Conservation (phyloP, 2,329 filamentous ascomycete genomes). For the Beauveria medogensis region DNA sequence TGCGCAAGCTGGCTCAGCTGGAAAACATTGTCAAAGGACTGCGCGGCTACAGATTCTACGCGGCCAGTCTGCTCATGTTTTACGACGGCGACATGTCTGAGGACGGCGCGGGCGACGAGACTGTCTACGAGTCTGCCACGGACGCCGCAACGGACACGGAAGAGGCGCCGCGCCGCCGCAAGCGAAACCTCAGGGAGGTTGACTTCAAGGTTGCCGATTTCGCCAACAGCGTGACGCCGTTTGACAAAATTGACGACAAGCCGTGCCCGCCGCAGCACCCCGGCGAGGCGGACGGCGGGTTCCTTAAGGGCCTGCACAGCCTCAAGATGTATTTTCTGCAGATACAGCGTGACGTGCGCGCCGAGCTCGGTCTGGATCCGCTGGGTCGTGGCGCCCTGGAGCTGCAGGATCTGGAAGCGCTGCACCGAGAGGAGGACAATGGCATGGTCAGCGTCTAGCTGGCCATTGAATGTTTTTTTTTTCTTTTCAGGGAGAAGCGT, state of each 20-base stretch:
- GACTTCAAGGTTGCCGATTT: constrained; percentile 98
- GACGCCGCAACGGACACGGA: constrained; percentile 52
- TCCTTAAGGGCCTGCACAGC: constrained; percentile 74
- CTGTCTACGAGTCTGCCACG: constrained; percentile 48
- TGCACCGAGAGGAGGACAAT: constrained; percentile 24
- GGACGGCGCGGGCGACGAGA: constrained; percentile 39
- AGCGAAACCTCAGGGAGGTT: constrained; percentile 53
- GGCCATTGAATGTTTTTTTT: neutral
- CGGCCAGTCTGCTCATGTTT: constrained; percentile 86
- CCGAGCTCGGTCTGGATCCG: constrained; percentile 40
- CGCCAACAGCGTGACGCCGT: constrained; percentile 89
- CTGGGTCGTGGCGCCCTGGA: constrained; percentile 19
- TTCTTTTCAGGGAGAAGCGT: neutral
- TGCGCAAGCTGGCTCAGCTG: constrained; percentile 74
- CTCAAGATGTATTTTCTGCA: constrained; percentile 77
- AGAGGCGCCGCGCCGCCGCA: constrained; percentile 38
- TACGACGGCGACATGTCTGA: constrained; percentile 75
- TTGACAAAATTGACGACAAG: constrained; percentile 57
- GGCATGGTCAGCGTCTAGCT: constrained; percentile 26
- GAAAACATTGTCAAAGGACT: constrained; percentile 76
- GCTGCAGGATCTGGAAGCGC: constrained; percentile 17
- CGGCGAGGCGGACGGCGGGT: constrained; percentile 75
- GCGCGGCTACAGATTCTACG: constrained; percentile 87
- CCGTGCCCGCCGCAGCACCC: constrained; percentile 77
- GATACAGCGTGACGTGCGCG: constrained; percentile 70